Evolutionary conservation across 2,329 filamentous ascomycete species (phyloP), one percentile per base, ranked within the genome.

Genomic region (Shiraia sp.): DNA sequence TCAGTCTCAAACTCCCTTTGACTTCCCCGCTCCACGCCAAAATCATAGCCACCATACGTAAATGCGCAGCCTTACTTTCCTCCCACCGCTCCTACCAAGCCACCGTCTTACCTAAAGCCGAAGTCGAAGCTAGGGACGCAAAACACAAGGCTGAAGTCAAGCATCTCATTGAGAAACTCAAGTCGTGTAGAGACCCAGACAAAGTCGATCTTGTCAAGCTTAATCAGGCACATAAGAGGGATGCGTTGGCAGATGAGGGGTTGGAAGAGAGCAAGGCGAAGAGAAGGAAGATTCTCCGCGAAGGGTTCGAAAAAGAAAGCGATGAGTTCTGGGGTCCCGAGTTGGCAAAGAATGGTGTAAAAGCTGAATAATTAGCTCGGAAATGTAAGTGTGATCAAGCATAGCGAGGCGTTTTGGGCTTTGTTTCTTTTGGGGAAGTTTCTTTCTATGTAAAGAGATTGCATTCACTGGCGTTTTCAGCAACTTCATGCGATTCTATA

Each of bases 181-280:
- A 80, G 46, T 81, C 79, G 55, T 91, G 87, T 55, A 77, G 84
- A 42, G 87, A 92, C 57, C 87, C 87, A 0, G 85, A 88, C 54
- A 82, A 87, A 41, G 81, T 79, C 30, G 86, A 91, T 65, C 69
- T 91, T 3, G 83, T 90, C 13, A 83, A 82, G 33, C 71, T 87
- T 36, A 84, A 88, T 57, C 78, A 79, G 49, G 80, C 82, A 14
- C 78, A 85, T 55, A 81, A 75, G 58, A 55, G 72, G 33, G 71
- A 72, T 34, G 68, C 59, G 1, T 63, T 68, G 7, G 48, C 55
- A 28, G 66, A 66, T 0, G 69, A 28, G 1, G 53, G 58, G 19
- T 41, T 75, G 22, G 71, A 72, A 39, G 71, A 72, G 49, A 62
- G 52, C 15, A 69, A 71, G 42, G 71, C 68, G 17, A 74, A 75